Conservation (phyloP, 257 asterid genomes). For the Asclepias syriaca region DNA sequence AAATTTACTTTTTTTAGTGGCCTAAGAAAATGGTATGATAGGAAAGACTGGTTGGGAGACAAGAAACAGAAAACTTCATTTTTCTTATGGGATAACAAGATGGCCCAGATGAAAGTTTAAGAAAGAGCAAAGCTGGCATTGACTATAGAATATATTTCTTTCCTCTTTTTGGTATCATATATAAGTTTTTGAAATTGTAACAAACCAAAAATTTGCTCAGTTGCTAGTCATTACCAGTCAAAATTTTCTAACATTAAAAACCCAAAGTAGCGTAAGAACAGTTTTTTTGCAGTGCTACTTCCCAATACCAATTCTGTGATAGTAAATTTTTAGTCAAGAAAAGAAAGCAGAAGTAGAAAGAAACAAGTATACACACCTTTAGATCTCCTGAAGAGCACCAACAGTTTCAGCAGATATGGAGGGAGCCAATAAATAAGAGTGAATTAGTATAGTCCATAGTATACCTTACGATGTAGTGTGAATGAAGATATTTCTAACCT, state of each 20-base stretch:
- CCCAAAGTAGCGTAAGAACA: background rate
- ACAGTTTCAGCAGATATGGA: conserved; percentile 27
- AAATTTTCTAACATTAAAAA: background rate
- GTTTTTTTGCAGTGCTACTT: background rate
- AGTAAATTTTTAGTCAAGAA: background rate
- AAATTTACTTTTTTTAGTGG: background rate
- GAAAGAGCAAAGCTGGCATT: background rate
- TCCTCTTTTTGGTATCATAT: background rate
- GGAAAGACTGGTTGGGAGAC: background rate
- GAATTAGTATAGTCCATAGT: conserved; percentile 33
- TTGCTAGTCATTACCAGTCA: background rate
- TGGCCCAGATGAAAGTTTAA: background rate
- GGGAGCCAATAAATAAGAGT: conserved; percentile 22
- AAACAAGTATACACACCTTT: conserved; percentile 47
- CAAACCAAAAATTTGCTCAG: background rate
- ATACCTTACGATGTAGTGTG: conserved; percentile 9
- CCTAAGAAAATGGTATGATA: background rate
- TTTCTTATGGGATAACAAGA: background rate
- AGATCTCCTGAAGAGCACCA: conserved; percentile 66
- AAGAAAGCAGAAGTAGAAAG: background rate
- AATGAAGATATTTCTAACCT: conserved; percentile 40
- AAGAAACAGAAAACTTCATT: background rate
- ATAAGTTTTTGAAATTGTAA: background rate
- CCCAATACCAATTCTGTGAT: background rate
- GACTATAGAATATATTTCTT: background rate